Base-by-base conservation (phyloP, 202 grass and related monocot species). In the Schoenoplectus tabernaemontani region DNA sequence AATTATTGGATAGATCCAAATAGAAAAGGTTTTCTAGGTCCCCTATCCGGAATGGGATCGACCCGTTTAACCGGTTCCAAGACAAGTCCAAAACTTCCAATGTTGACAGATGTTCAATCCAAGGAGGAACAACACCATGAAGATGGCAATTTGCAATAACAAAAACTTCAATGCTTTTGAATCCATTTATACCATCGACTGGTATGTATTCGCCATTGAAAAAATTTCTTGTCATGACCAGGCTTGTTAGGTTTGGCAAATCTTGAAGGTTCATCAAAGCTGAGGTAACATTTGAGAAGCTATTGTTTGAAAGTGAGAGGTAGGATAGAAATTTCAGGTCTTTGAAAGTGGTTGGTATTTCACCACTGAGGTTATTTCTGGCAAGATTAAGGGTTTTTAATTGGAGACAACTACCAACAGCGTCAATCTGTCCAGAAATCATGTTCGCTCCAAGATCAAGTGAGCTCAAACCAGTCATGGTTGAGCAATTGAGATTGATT, bases 1-100 rank as follows among this genome's bases (percentile, higher is more conserved):
- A 89, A 82, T 98, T 98, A 72, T 98, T 98, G 11, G 96, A 98
- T 57, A 98, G 75, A 89, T 98, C 96, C 86, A 98, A 46, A 85
- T 95, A 98, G 65, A 98, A 98, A 20, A 98, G 76, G 81, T 64
- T 66, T 56, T 98, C 83, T 7, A 95, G 86, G 65, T 86, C 57
- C 53, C 91, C 96, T 56, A 98, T 83, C 91, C 96, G 91, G 63
- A 84, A 22, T 79, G 96, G 96, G 62, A 98, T 92, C 57, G 81
- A 82, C 53, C 90, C 96, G 1, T 20, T 57, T 78, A 98, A 81
- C 20, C 84, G 81, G 84, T 98, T 98, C 96, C 96, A 98, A 54
- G 96, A 98, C 71, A 98, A 82, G 82, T 98, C 96, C 54, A 98
- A 64, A 20, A 98, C 89, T 36, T 89, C 90, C 71, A 98, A 44